Base-by-base conservation (phyloP, 139 green algal species). In the Auxenochlorella protothecoides region DNA sequence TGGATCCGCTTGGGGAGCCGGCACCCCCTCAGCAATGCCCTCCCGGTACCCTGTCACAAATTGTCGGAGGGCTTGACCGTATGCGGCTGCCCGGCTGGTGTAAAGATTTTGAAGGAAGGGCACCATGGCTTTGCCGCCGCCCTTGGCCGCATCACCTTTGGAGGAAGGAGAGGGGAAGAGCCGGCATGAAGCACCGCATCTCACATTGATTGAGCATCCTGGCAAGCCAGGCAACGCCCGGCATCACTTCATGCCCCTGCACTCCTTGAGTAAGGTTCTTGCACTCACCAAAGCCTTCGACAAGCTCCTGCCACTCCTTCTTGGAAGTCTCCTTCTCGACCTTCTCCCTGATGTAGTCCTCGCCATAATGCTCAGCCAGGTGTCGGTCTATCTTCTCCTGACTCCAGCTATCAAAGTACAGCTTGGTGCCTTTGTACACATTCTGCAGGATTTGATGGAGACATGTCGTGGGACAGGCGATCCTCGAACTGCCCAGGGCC, bases 31-130 rank as follows among this genome's bases (percentile, higher is more conserved):
- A 56, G 62, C 6, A 53, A 84, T 71, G 5, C 81, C 84, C 65
- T 86, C 74, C 53, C 73, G 72, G 65, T 86, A 88, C 4, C 83
- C 84, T 59, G 81, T 57, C 15, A 86, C 68, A 64, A 89, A 89
- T 12, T 80, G 63, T 59, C 78, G 75, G 59, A 89, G 63, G 0
- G 83, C 80, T 55, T 85, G 69, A 59, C 57, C 64, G 71, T 88
- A 89, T 6, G 78, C 78, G 6, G 16, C 14, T 4, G 71, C 78
- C 55, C 84, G 66, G 3, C 67, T 78, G 6, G 77, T 44, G 63
- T 85, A 89, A 52, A 88, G 68, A 15, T 80, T 62, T 44, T 82
- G 68, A 62, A 89, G 63, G 12, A 78, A 63, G 3, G 83, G 79
- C 56, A 70, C 77, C 10, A 84, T 13, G 0, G 60, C 71, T 27